phyloP scores from a whole-genome alignment of 768 basidiomycete species.

The Daedaleopsis sinensis region DNA sequence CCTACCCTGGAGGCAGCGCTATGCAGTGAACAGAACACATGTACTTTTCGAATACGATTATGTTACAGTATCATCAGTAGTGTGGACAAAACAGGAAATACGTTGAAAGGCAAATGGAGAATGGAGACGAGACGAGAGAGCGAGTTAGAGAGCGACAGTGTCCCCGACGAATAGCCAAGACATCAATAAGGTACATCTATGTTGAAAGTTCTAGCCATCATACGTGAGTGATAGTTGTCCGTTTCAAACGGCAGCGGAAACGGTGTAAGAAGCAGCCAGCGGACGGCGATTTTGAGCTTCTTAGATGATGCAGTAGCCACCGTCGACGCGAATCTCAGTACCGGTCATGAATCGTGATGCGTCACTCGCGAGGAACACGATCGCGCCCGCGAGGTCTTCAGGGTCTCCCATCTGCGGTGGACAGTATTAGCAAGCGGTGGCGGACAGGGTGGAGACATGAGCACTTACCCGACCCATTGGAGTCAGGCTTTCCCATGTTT shows the following conservation, averaged over 20 bases:
- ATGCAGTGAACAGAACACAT: neutral
- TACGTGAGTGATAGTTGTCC: constrained; percentile 3
- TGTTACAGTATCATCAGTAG: constrained; percentile 9
- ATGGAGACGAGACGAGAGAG: constrained; percentile 1
- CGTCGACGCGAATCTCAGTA: constrained; percentile 82
- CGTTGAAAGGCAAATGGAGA: neutral
- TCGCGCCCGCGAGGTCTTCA: constrained; percentile 87
- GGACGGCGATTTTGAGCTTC: neutral
- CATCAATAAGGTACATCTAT: constrained; percentile 20
- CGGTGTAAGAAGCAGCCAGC: neutral
- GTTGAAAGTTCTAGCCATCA: constrained; percentile 8
- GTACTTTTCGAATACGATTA: constrained; percentile 18
- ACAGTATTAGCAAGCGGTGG: neutral
- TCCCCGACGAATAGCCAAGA: constrained; percentile 17
- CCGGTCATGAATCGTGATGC: constrained; percentile 92
- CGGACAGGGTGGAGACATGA: constrained; percentile 10
- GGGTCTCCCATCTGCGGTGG: constrained; percentile 80
- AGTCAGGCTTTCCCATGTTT: constrained; percentile 82
- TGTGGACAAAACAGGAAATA: neutral
- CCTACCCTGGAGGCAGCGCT: no score
- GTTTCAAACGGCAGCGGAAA: constrained; percentile 4
- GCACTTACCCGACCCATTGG: constrained; percentile 80
- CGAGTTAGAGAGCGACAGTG: constrained; percentile 15
- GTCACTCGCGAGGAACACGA: constrained; percentile 90
- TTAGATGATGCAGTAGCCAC: constrained; percentile 80